Evolutionary conservation across 352 stramenopile genomes (phyloP).

Genomic region (Pythium angustatum): DNA sequence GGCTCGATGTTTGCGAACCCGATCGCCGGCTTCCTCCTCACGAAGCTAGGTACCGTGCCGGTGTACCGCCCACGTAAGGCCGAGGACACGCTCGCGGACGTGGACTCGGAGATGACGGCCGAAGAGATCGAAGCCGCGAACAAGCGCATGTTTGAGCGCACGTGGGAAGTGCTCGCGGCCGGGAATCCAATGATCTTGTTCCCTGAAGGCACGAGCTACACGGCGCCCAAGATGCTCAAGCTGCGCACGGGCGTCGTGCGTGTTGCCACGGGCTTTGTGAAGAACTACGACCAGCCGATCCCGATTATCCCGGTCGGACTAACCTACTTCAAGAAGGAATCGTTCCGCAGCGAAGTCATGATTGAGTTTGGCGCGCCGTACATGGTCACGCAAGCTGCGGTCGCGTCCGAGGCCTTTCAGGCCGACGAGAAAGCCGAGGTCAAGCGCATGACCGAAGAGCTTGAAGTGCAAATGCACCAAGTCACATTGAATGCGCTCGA

Average conservation of each 20-base stretch:
- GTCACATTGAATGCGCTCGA: conserved; percentile 67
- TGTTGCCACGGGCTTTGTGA: conserved; percentile 68
- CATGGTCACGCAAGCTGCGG: conserved; percentile 39
- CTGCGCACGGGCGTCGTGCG: conserved; percentile 74
- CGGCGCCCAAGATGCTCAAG: conserved; percentile 73
- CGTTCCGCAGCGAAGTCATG: conserved; percentile 68
- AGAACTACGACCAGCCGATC: conserved; percentile 68
- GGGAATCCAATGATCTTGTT: conserved; percentile 81
- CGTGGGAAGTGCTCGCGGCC: conserved; percentile 54
- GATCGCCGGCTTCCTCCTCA: conserved; percentile 42
- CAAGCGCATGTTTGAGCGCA: conserved; percentile 74
- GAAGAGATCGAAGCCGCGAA: conserved; percentile 65
- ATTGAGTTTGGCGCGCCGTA: conserved; percentile 72
- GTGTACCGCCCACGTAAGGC: conserved; percentile 64
- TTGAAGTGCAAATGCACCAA: conserved; percentile 47
- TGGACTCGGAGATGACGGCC: conserved; percentile 62
- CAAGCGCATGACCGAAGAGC: conserved; percentile 40
- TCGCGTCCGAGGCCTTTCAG: conserved; percentile 38
- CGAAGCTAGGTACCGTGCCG: conserved; percentile 54
- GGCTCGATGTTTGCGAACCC: conserved; percentile 74
- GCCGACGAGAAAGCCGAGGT: conserved; percentile 39
- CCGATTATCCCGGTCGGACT: conserved; percentile 70
- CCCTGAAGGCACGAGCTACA: conserved; percentile 81
- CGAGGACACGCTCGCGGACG: conserved; percentile 48
- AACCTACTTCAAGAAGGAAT: conserved; percentile 86